A percentile compares a stretch with the other conserved stretches of the same genome.
phyloP scores from a whole-genome alignment of 208 protist species.

The Trypanosoma mega region DNA sequence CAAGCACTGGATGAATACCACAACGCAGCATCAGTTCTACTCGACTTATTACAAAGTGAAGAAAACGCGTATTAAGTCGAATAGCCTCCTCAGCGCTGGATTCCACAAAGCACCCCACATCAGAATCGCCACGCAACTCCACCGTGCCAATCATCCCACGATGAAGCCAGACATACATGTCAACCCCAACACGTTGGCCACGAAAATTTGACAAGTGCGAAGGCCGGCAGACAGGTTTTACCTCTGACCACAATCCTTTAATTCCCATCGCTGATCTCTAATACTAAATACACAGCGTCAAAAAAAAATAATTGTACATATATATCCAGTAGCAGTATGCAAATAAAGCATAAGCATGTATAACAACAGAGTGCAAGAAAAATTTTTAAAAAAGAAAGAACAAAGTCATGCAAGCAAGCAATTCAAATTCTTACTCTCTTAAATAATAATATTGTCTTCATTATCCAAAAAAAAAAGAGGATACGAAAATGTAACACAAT shows the following conservation, averaged over 20 bases:
- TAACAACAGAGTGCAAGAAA: neutral
- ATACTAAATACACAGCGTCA: neutral
- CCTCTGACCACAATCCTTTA: slow-evolving; percentile 79
- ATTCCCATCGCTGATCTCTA: slow-evolving; percentile 61
- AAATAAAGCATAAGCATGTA: neutral
- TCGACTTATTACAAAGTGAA: slow-evolving; percentile 26
- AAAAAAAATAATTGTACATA: slow-evolving; percentile 13
- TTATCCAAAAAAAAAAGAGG: too few species aligned
- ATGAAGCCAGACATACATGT: slow-evolving; percentile 92
- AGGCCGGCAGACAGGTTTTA: slow-evolving; percentile 68
- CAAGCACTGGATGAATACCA: slow-evolving; percentile 68
- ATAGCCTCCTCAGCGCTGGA: slow-evolving; percentile 4
- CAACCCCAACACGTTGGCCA: slow-evolving; percentile 71
- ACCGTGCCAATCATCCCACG: slow-evolving; percentile 49
- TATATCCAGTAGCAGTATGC: neutral
- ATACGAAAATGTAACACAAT: too few species aligned
- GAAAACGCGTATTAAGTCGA: slow-evolving; percentile 18
- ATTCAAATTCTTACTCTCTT: too few species aligned
- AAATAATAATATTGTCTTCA: too few species aligned
- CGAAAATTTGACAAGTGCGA: slow-evolving; percentile 77
- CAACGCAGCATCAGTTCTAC: slow-evolving; percentile 51
- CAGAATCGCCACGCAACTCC: slow-evolving; percentile 28
- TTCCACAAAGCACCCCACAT: slow-evolving; percentile 14
- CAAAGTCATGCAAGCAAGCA: slow-evolving; percentile 6
- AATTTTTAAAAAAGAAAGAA: slow-evolving; percentile 7